Evolutionary conservation across 1,284 basidiomycete genomes (phyloP), one percentile per base, ranked within the genome.

Genomic region (Rhodotorula sp.): DNA sequence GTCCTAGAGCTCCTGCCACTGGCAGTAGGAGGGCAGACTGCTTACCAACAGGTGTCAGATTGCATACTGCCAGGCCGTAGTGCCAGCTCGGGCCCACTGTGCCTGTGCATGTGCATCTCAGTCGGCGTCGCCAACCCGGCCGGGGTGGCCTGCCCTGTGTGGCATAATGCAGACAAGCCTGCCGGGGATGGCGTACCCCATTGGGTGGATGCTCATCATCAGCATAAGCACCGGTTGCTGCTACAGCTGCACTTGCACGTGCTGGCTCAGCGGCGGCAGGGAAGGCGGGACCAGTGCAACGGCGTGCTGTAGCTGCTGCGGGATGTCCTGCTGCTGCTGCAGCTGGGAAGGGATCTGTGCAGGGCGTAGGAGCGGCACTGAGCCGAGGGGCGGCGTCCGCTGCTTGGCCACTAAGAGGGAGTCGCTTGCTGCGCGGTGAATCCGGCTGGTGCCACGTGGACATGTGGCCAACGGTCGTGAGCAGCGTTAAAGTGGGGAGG

Each of bases 1-100:
- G 81, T 98, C 96, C 80, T 99, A 98, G 76, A 99, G 87, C 83
- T 99, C 96, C 84, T 97, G 94, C 94, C 94, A 97, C 75, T 92
- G 88, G 41, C 94, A 92, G 75, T 92, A 87, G 83, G 94, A 94
- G 1, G 94, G 93, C 80, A 92, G 90, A 80, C 94, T 95, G 67
- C 92, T 92, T 53, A 94, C 90, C 78, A 93, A 95, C 19, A 94
- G 85, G 50, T 79, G 78, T 32, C 78, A 61, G 50, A 76, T 73
- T 19, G 69, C 64, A 55, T 76, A 78, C 32, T 61, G 64, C 25
- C 46, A 19, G 54, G 59, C 1, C 59, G 50, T 0, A 55, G 58
- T 8, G 50, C 55, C 34, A 19, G 10, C 15, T 39, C 56, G 27
- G 27, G 27, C 19, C 61, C 61, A 3, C 29, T 51, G 25, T 57